phyloP scores from a whole-genome alignment of 441 rosid genomes.

The Sinapis alba region DNA sequence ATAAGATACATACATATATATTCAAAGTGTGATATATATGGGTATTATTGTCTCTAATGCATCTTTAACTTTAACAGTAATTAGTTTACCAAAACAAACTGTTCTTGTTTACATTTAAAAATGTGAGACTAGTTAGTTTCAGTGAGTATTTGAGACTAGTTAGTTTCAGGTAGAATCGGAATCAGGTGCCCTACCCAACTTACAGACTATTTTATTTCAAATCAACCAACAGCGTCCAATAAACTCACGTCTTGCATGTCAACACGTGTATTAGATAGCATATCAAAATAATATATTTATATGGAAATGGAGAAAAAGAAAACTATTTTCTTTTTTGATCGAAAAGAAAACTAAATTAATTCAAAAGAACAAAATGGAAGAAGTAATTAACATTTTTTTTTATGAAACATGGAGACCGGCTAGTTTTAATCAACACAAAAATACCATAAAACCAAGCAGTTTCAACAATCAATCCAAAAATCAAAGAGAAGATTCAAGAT shows the following conservation, averaged over 20 bases:
- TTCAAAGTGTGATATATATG: slow-evolving; percentile 9
- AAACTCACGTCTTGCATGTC: slow-evolving; percentile 24
- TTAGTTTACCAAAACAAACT: not conserved
- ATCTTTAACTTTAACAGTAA: slow-evolving; percentile 33
- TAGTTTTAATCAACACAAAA: slow-evolving; percentile 12
- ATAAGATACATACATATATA: not conserved
- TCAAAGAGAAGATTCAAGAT: not conserved
- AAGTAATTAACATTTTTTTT: not conserved
- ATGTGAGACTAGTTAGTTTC: not conserved
- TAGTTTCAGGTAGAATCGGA: slow-evolving; percentile 31
- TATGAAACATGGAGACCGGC: not conserved
- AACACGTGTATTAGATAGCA: slow-evolving; percentile 27
- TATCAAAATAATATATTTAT: not conserved
- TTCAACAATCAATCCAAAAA: not conserved
- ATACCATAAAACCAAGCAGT: not conserved
- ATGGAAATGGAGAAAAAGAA: not conserved
- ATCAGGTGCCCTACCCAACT: slow-evolving; percentile 40
- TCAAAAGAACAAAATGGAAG: not conserved
- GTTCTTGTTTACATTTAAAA: not conserved
- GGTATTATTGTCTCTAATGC: slow-evolving; percentile 22
- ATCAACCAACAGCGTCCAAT: slow-evolving; percentile 20
- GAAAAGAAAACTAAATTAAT: not conserved
- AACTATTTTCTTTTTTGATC: too few species aligned
- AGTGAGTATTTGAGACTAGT: not conserved
- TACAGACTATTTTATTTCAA: slow-evolving; percentile 18